Base-by-base conservation (phyloP, 257 asterid genomes). In the Misopates orontium region DNA sequence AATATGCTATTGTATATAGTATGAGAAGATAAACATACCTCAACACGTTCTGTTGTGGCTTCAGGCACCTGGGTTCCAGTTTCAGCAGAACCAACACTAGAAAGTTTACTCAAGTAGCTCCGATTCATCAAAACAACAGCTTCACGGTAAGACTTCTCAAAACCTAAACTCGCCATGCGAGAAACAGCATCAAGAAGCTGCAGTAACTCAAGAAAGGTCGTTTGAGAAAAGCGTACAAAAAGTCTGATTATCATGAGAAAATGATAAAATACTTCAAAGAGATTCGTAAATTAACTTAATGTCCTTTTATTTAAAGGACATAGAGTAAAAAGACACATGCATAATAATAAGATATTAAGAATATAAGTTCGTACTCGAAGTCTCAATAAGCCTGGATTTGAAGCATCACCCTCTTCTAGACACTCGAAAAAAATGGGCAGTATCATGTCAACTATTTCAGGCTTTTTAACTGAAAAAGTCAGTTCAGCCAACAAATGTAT, bases 121-220 rank as follows among this genome's bases (percentile, higher is more conserved):
- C 97, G 84, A 52, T 83, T 85, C 96, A 94, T 81, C 75, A 90
- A 77, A 75, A 94, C 99, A 67, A 90, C 82, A 71, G 88, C 96
- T 85, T 94, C 99, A 63, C 97, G 99, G 75, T 94, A 94, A 50
- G 99, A 86, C 77, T 90, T 91, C 75, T 90, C 96, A 65, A 84
- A 94, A 69, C 99, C 99, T 84, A 94, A 86, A 78, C 96, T 86
- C 78, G 97, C 96, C 88, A 94, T 71, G 83, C 92, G 96, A 83
- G 99, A 88, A 86, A 94, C 90, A 82, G 97, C 99, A 83, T 94
- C 97, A 85, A 94, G 97, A 82, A 94, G 96, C 99, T 94, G 97
- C 95, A 86, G 85, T 75, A 83, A 70, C 77, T 76, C 95, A 82
- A 83, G 73, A 78, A 82, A 81, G 74, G 71, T 62, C 76, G 78